phyloP scores from a whole-genome alignment of 176 grass and related monocot species.

The Themeda triandra region DNA sequence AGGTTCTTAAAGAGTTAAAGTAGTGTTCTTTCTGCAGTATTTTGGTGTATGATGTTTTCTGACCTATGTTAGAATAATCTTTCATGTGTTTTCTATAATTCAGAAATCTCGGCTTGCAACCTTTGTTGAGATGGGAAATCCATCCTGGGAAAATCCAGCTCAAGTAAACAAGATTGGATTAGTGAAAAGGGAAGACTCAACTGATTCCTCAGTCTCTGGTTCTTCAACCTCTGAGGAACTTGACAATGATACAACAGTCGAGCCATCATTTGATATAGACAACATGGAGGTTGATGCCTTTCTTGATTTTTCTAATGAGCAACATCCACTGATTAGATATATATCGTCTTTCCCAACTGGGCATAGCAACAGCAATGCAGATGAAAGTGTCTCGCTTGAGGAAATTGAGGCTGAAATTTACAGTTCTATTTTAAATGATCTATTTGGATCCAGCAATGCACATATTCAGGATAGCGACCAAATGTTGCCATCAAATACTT shows the following conservation, averaged over 20 bases:
- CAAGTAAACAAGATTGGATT: constrained; percentile 40
- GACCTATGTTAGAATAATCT: constrained; percentile 14
- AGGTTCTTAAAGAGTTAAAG: constrained; percentile 11
- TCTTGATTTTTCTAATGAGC: constrained; percentile 60
- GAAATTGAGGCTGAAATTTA: constrained; percentile 63
- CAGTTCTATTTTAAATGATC: constrained; percentile 43
- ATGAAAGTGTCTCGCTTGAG: constrained; percentile 44
- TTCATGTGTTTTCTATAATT: constrained; percentile 27
- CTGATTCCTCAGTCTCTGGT: constrained; percentile 29
- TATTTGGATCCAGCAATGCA: constrained; percentile 32
- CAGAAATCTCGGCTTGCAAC: constrained; percentile 91
- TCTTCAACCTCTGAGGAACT: constrained; percentile 46
- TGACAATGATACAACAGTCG: constrained; percentile 24
- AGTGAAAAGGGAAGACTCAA: constrained; percentile 30
- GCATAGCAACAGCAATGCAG: constrained; percentile 26
- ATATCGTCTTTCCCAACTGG: constrained; percentile 44
- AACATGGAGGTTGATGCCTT: constrained; percentile 54
- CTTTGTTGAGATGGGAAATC: constrained; percentile 91
- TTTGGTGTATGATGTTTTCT: background rate
- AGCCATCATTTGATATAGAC: constrained; percentile 61
- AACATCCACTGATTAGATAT: constrained; percentile 56
- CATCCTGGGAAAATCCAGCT: constrained; percentile 64
- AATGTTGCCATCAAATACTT: constrained; percentile 21
- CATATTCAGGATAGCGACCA: constrained; percentile 36
- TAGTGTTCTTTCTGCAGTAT: constrained; percentile 16